Conservation (phyloP, 352 stramenopile genomes). For the Globisporangium echinulatum region DNA sequence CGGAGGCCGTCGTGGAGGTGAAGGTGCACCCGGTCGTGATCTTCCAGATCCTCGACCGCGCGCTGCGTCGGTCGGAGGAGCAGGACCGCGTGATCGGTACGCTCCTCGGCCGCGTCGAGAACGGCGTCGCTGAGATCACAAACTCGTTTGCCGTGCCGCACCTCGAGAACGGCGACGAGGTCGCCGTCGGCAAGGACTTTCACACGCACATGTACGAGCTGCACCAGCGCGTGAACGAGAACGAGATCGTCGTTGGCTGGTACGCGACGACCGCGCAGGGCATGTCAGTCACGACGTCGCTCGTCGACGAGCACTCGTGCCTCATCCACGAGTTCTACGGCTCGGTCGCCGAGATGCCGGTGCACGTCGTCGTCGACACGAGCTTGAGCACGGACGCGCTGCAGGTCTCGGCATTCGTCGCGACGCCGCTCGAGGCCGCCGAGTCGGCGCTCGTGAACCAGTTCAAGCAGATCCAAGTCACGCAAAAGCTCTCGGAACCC, state of each 20-base stretch:
- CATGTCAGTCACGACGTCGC: slow-evolving; percentile 29
- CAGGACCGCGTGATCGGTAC: slow-evolving; percentile 96
- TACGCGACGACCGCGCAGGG: slow-evolving; percentile 82
- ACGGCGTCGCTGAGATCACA: slow-evolving; percentile 87
- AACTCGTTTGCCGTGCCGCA: slow-evolving; percentile 97
- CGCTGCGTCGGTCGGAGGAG: slow-evolving; percentile 90
- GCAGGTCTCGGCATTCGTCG: slow-evolving; percentile 89
- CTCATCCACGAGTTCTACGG: slow-evolving; percentile 99
- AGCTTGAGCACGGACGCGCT: slow-evolving; percentile 76
- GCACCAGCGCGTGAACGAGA: slow-evolving; percentile 91
- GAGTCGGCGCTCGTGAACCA: slow-evolving; percentile 90
- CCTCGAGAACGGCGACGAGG: slow-evolving; percentile 93
- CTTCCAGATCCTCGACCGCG: slow-evolving; percentile 96
- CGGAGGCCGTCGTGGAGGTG: slow-evolving; percentile 74
- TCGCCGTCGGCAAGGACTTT: slow-evolving; percentile 97
- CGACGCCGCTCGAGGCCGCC: slow-evolving; percentile 84
- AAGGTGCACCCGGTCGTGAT: slow-evolving; percentile 95
- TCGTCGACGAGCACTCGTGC: slow-evolving; percentile 92
- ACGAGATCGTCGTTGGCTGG: slow-evolving; percentile 96
- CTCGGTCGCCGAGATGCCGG: slow-evolving; percentile 86
- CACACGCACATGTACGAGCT: slow-evolving; percentile 97
- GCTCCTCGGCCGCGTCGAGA: slow-evolving; percentile 89
- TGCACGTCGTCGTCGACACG: slow-evolving; percentile 96
- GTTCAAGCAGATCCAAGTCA: slow-evolving; percentile 91
- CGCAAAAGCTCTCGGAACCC: slow-evolving; percentile 88